Base-by-base conservation (phyloP, 2,329 filamentous ascomycete genomes). In the Pestalotiopsis sp. region DNA sequence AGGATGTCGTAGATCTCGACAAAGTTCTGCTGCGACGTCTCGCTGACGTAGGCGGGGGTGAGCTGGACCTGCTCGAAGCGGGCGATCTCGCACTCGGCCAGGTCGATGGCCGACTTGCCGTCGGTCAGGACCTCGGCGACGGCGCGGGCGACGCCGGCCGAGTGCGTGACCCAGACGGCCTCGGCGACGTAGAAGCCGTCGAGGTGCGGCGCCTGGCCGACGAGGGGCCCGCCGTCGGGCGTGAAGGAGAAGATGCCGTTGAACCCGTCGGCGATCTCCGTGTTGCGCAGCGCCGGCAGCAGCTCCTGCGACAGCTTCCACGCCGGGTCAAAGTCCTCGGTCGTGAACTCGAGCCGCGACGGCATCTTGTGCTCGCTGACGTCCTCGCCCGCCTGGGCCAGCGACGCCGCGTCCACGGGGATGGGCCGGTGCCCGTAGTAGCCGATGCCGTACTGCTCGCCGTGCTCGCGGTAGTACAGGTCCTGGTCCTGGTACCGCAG, bases 231-330 rank as follows among this genome's bases (percentile, higher is more conserved):
- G 0, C 88, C 88, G 65, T 91, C 88, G 0, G 88, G 88, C 0
- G 88, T 91, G 73, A 91, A 91, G 0, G 88, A 91, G 76, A 91
- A 88, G 71, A 91, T 83, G 2, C 88, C 88, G 71, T 91, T 91
- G 81, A 91, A 91, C 0, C 88, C 89, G 55, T 89, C 84, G 0
- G 80, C 84, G 6, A 91, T 83, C 67, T 87, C 76, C 14, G 78
- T 83, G 4, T 86, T 78, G 3, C 78, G 75, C 3, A 91, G 77
- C 1, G 78, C 79, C 0, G 89, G 88, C 1, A 91, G 75, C 0
- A 91, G 76, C 38, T 85, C 81, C 69, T 85, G 79, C 0, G 85
- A 85, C 13, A 86, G 79, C 68, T 86, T 78, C 88, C 88, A 91
- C 0, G 87, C 89, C 0, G 86, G 85, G 2, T 81, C 83, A 67